Percentiles rank a stretch among this genome's conserved stretches.
Evolutionary conservation across 495 filamentous ascomycete genomes (phyloP).

Genomic region (Poronia punctata): DNA sequence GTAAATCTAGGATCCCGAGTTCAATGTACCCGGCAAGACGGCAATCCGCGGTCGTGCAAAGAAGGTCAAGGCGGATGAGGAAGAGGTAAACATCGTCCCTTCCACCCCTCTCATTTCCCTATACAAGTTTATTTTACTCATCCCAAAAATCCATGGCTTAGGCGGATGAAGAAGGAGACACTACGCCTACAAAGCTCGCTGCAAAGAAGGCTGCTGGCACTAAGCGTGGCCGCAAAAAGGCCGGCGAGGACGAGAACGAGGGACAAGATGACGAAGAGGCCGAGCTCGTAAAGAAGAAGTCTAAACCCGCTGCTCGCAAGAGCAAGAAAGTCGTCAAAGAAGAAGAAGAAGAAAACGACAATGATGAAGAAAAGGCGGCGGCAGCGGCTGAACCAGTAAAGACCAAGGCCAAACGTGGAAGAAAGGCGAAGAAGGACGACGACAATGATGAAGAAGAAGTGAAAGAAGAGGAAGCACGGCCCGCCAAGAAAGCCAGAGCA

Average conservation of each 20-base stretch:
- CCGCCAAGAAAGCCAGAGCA: slow-evolving; percentile 3
- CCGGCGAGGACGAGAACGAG: slow-evolving; percentile 21
- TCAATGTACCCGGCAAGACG: slow-evolving; percentile 57
- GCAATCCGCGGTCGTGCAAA: slow-evolving; percentile 50
- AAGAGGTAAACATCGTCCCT: slow-evolving; percentile 16
- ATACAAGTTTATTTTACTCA: neutral
- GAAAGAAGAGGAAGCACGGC: slow-evolving; percentile 28
- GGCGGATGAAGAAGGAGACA: slow-evolving; percentile 18
- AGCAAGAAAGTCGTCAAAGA: slow-evolving; percentile 11
- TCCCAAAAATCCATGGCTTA: slow-evolving; percentile 8
- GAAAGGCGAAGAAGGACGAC: slow-evolving; percentile 15
- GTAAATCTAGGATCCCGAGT: slow-evolving; percentile 53
- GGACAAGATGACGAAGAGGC: slow-evolving; percentile 26
- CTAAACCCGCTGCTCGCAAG: slow-evolving; percentile 11
- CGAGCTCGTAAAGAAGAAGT: slow-evolving; percentile 13
- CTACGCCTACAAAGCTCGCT: slow-evolving; percentile 18
- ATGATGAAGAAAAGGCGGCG: slow-evolving; percentile 18
- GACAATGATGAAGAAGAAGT: slow-evolving; percentile 1
- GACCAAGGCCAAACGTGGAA: slow-evolving; percentile 11
- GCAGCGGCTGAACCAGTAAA: slow-evolving; percentile 14
- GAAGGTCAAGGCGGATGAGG: slow-evolving; percentile 34
- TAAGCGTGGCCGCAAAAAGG: slow-evolving; percentile 35
- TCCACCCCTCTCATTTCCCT: neutral
- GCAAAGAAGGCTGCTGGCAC: slow-evolving; percentile 27
- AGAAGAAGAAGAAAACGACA: slow-evolving; percentile 23